A percentile compares a stretch with the other conserved stretches of the same genome.
Evolutionary conservation across 257 asterid species (phyloP).

Genomic region (Handroanthus guayacan): DNA sequence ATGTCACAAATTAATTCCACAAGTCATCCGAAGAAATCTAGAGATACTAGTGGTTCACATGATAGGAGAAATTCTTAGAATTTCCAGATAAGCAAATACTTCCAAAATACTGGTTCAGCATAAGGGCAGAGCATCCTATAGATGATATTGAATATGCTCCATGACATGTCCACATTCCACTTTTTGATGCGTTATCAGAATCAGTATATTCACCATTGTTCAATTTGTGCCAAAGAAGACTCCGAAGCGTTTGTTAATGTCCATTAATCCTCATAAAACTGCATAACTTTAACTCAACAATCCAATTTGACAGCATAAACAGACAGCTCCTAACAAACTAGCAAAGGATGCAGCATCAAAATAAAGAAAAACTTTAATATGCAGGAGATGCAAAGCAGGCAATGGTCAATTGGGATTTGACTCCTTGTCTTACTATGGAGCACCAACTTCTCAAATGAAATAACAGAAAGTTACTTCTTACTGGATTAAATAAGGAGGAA

Average conservation of each 20-base stretch:
- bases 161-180: not conserved
- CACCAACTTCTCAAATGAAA: not conserved
- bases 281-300: not conserved
- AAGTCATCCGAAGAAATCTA: too few species aligned
- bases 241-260: not conserved
- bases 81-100: not conserved
- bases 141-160: not conserved
- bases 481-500: constrained; percentile 14
- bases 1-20: too few species aligned
- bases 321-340: not conserved
- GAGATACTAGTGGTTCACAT: not conserved
- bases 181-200: not conserved
- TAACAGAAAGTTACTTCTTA: not conserved
- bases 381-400: not conserved
- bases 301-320: not conserved
- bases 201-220: not conserved
- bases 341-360: not conserved
- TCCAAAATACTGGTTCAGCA: too few species aligned
- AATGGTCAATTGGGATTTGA: not conserved
- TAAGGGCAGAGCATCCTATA: not conserved
- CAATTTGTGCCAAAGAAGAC: not conserved
- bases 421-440: not conserved
- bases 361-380: not conserved
- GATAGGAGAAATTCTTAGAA: not conserved
- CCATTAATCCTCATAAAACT: not conserved